A percentile compares a stretch with the other conserved stretches of the same genome.
These are phyloP conservation scores for Yamadazyma sp. DNA, from an alignment of 1,139 yeast genomes.

Conservation along the genomic window DNA sequence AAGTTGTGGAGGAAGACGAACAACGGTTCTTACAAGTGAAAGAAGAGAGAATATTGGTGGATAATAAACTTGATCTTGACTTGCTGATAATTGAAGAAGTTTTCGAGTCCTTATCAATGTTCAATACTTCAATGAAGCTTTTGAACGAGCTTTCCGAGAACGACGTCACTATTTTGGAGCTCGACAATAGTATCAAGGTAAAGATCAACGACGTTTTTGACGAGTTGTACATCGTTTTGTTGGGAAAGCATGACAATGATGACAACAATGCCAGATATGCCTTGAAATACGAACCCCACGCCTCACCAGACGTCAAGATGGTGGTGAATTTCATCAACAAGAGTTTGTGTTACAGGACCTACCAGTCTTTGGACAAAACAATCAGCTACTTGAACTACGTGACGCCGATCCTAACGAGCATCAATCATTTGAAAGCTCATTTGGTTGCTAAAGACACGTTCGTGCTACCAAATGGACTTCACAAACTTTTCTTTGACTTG, in stretches of 20 bases:
- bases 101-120: constrained; percentile 31
- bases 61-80: constrained; percentile 19
- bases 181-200: constrained; percentile 31
- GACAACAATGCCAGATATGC: constrained; percentile 2
- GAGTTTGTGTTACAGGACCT: constrained; percentile 16
- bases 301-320: constrained; percentile 16
- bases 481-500: constrained; percentile 33
- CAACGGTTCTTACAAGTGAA: constrained; percentile 6
- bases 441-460: constrained; percentile 11
- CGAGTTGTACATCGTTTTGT: constrained; percentile 24
- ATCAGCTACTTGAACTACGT: constrained; percentile 33
- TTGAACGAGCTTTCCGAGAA: constrained; percentile 34
- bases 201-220: constrained; percentile 29
- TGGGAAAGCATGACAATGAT: constrained; percentile 13
- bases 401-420: constrained; percentile 30
- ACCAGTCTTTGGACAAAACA: constrained; percentile 26
- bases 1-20: constrained; percentile 3
- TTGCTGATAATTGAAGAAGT: constrained; percentile 23
- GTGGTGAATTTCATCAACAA: constrained; percentile 28
- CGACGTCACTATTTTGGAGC: constrained; percentile 28
- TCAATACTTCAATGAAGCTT: constrained; percentile 33
- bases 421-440: constrained; percentile 18
- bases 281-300: constrained; percentile 13
- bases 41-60: constrained; percentile 17
- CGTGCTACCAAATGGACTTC: constrained; percentile 33